phyloP scores from a whole-genome alignment of 2,329 filamentous ascomycete species.

The Fonsecaea multimorphosa region DNA sequence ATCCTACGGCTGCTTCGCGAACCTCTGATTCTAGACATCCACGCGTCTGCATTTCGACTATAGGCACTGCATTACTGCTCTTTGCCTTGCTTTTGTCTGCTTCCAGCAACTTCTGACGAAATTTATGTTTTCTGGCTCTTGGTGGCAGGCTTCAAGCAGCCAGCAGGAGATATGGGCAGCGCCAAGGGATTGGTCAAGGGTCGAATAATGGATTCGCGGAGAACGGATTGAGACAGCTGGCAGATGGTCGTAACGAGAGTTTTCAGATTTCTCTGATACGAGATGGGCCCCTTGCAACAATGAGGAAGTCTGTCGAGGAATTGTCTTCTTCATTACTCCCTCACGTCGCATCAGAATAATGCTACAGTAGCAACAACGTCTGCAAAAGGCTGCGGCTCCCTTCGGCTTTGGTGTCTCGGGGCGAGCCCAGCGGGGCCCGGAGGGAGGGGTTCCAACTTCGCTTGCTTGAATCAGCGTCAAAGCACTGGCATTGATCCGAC shows the following conservation, averaged over 20 bases:
- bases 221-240: background rate
- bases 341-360: conserved; percentile 5
- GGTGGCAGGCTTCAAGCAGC: background rate
- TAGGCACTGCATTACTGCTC: background rate
- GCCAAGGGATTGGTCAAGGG: background rate
- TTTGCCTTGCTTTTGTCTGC: background rate
- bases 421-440: background rate
- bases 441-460: background rate
- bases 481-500: conserved; percentile 10
- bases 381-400: background rate
- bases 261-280: background rate
- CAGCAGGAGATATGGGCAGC: background rate
- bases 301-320: background rate
- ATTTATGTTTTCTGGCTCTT: background rate
- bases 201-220: background rate
- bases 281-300: background rate
- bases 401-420: background rate
- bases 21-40: background rate
- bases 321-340: background rate
- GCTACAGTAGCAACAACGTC: conserved; percentile 4
- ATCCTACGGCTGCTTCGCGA: background rate
- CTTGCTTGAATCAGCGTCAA: background rate
- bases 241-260: background rate
- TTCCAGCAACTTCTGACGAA: background rate
- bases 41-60: background rate